Conservation (phyloP, 768 basidiomycete genomes). For the Saitozyma podzolica region DNA sequence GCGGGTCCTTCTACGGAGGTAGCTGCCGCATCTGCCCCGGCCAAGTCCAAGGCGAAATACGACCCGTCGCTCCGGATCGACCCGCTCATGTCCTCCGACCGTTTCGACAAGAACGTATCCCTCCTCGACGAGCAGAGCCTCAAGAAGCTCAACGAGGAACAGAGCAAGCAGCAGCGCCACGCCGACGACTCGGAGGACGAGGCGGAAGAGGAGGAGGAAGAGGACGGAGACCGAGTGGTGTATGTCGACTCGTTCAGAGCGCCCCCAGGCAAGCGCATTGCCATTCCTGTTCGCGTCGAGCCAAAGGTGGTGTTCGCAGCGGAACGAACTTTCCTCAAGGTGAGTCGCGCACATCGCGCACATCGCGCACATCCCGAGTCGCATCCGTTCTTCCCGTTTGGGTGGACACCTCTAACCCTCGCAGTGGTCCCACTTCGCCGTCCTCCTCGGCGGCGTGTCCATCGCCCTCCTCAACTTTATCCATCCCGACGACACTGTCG, state of each 20-base stretch:
- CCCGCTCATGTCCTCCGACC: slow-evolving; percentile 74
- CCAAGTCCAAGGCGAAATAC: slow-evolving; percentile 18
- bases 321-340: slow-evolving; percentile 83
- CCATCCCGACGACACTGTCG: slow-evolving; percentile 56
- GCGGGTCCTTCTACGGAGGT: not conserved
- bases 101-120: slow-evolving; percentile 71
- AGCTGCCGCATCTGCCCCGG: slow-evolving; percentile 6
- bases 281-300: slow-evolving; percentile 89
- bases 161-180: slow-evolving; percentile 14
- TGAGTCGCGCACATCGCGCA: slow-evolving; percentile 54
- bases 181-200: slow-evolving; percentile 45
- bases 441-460: slow-evolving; percentile 55
- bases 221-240: slow-evolving; percentile 53
- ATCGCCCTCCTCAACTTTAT: slow-evolving; percentile 58
- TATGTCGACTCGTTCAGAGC: slow-evolving; percentile 68
- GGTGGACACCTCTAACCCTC: too few species aligned
- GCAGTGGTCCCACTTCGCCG: slow-evolving; percentile 62
- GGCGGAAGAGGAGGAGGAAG: slow-evolving; percentile 53
- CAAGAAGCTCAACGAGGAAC: slow-evolving; percentile 49
- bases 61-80: slow-evolving; percentile 59
- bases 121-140: slow-evolving; percentile 65
- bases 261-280: slow-evolving; percentile 80
- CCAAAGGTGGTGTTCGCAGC: slow-evolving; percentile 92
- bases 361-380: not conserved
- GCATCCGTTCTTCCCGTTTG: not conserved